These are phyloP conservation scores for Lanmaoa rubissima DNA, from an alignment of 768 basidiomycete species.

Conservation along the genomic window DNA sequence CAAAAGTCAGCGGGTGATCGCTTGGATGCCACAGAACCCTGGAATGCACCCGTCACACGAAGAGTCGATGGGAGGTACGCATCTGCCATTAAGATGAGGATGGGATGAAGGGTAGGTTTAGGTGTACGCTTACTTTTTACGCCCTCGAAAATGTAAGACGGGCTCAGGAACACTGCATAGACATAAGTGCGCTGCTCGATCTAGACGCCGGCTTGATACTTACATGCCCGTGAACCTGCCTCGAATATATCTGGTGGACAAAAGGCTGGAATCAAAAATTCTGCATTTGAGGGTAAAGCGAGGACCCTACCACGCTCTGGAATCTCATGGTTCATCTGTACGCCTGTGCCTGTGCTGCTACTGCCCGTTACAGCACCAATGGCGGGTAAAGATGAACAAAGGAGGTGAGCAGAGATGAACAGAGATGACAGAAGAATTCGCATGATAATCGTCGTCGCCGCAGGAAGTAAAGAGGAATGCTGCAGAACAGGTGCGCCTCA, in stretches of 20 bases:
- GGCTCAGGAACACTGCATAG: not conserved
- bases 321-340: not conserved
- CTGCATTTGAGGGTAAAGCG: not conserved
- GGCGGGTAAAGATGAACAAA: not conserved
- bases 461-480: not conserved
- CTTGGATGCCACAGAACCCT: not conserved
- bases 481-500: not conserved
- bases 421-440: not conserved
- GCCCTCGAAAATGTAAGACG: not conserved
- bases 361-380: not conserved
- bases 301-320: not conserved
- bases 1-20: slow-evolving; percentile 6
- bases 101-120: not conserved
- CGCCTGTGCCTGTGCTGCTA: too few species aligned
- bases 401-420: not conserved
- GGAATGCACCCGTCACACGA: not conserved
- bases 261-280: not conserved
- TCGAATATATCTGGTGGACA: not conserved
- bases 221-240: not conserved
- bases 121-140: not conserved
- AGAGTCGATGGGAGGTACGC: not conserved
- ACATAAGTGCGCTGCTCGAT: not conserved
- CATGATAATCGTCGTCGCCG: not conserved
- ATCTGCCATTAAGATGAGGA: not conserved
- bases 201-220: not conserved